Percentiles rank a stretch among this genome's conserved stretches.
Conservation (phyloP, 306 rosid species). For the Heteromeles arbutifolia region DNA sequence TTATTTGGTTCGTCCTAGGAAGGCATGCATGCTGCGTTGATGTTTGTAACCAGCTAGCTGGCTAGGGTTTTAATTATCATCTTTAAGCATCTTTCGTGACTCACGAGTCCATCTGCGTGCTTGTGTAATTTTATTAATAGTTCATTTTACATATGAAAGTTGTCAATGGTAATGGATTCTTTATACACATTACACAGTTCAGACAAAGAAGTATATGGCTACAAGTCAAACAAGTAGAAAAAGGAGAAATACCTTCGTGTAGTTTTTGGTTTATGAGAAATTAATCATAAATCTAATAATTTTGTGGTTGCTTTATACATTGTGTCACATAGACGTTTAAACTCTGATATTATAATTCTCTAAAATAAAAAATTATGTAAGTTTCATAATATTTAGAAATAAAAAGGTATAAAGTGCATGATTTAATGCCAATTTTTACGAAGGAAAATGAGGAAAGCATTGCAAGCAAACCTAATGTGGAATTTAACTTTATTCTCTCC, state of each 20-base stretch:
- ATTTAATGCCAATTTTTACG: background rate
- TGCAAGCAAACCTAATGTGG: background rate
- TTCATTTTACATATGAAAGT: background rate
- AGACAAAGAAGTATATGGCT: background rate
- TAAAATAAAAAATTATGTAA: too few relatives aligned
- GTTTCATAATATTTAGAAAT: background rate
- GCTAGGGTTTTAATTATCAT: background rate
- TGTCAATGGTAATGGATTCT: background rate
- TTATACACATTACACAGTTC: background rate
- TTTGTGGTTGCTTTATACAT: background rate
- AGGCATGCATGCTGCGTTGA: background rate
- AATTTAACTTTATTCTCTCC: background rate
- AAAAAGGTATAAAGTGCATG: background rate
- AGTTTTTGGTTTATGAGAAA: background rate
- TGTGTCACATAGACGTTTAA: background rate
- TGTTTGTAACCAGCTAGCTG: background rate
- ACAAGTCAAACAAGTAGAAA: background rate
- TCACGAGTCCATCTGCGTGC: background rate
- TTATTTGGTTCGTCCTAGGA: background rate
- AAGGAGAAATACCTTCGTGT: background rate
- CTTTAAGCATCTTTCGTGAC: background rate
- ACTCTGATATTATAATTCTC: too few relatives aligned
- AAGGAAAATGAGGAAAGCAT: background rate
- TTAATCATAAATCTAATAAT: background rate
- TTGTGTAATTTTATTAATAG: background rate